Evolutionary conservation across 129 eudicot species (phyloP), one percentile per base, ranked within the genome.

Genomic region (Flaveria ramosissima): DNA sequence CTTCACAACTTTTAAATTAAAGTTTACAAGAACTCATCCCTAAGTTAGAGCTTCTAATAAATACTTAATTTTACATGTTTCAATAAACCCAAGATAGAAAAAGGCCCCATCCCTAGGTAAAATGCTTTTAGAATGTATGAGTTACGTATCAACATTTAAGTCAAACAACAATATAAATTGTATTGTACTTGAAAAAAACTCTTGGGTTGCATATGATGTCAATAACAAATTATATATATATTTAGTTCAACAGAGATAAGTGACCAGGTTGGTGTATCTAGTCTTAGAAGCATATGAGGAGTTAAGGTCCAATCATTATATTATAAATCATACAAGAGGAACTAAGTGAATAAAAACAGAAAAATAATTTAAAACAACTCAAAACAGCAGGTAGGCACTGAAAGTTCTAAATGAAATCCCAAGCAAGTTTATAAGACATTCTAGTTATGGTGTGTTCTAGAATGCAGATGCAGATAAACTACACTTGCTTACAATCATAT

Each of bases 271-370:
- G 41, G 41, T 36, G 41, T 6, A 4, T 36, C 1, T 36, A 36
- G 41, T 36, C 41, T 36, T 36, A 36, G 41, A 36, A 36, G 41
- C 41, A 36, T 6, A 36, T 36, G 8, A 36, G 41, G 41, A 6
- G 41, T 36, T 36, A 36, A 36, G 41, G 41, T 36, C 41, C 41
- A 36, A 36, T 0, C 41, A 36, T 6, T 36, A 36, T 36, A 36
- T 30, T 30, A 30, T 30, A 30, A 30, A 73, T 72, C 65, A 72
- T 72, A 24, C 52, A 72, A 53, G 77, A 36, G 48, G 9, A 53
- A 32, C 19, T 20, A 19, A 57, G 69, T 59, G 69, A 59, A 15
- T 6, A 16, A 17, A 55, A 36, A 19, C 41, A 36, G 41, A 36
- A 36, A 36, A 36, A 36, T 39, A 27, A 36, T 56, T 72, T 24